Evolutionary conservation across 805 yeast species (phyloP), one percentile per base, ranked within the genome.

Genomic region (Monosporozyma servazzii): DNA sequence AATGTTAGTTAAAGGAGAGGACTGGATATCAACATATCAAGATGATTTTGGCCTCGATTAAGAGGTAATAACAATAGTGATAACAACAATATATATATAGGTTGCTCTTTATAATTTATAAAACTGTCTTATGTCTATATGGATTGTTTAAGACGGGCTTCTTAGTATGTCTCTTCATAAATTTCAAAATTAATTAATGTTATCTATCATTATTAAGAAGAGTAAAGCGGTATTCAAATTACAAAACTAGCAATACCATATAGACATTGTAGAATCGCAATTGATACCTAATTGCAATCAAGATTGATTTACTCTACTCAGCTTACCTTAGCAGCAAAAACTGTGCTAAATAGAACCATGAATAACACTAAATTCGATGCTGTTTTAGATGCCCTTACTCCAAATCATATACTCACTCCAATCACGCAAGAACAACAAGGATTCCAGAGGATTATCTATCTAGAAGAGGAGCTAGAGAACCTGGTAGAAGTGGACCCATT

Each of bases 1-100:
- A 5, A 42, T 25, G 5, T 52, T 68, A 1, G 59, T 68, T 0
- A 60, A 76, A 2, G 74, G 73, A 3, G 69, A 50, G 3, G 30
- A 72, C 7, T 81, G 86, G 86, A 62, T 71, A 15, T 48, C 58
- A 2, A 77, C 82, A 4, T 49, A 54, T 23, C 48, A 25, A 6
- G 86, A 80, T 56, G 75, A 78, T 54, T 75, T 75, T 43, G 33
- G 10, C 4, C 44, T 41, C 21, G 29, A 18, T 21, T 10, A 41
- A 23, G 2, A 15, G 5, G 10, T 33, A 13, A 33, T 33, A 7
- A 42, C 8, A 18, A 15, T 23, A n/a, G 44, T 13, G 21, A n/a
- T 13, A 13, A 4, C 11, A 11, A 30, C n/a, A n/a, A n/a, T n/a
- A n/a, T 30, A 30, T 30, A 30, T 30, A 30, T 30, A 30, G 36